phyloP scores from a whole-genome alignment of 169 alveolate species.

The Plasmodium knowlesi region DNA sequence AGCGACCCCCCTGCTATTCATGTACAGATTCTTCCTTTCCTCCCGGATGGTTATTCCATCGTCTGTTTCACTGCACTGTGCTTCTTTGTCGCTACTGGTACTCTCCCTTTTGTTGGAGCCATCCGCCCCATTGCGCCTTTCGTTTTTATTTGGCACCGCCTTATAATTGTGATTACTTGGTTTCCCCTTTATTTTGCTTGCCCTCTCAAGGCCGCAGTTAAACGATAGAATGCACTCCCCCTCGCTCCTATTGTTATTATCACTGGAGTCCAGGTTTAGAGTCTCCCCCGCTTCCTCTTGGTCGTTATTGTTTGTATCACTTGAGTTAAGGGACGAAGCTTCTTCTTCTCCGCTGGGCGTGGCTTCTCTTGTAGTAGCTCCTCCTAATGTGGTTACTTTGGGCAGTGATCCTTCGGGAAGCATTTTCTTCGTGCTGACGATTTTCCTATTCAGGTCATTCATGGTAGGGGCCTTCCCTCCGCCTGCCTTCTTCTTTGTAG shows the following conservation, averaged over 20 bases:
- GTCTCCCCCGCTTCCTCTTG: background rate
- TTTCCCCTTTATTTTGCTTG: background rate
- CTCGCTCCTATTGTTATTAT: background rate
- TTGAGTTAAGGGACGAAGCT: background rate
- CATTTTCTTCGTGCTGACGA: background rate
- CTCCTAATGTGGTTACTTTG: background rate
- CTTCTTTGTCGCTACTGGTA: background rate
- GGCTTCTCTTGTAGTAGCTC: background rate
- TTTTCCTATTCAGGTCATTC: background rate
- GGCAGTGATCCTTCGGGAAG: background rate
- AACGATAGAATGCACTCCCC: background rate
- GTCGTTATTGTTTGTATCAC: slow-evolving; percentile 9
- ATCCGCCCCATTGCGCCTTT: background rate
- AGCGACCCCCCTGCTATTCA: background rate
- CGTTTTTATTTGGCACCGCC: background rate
- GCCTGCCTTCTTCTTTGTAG: background rate
- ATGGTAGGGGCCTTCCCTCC: background rate
- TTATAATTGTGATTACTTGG: background rate
- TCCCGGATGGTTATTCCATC: background rate
- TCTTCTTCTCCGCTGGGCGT: too few species aligned
- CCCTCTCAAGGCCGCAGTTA: background rate
- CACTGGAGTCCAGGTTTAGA: background rate
- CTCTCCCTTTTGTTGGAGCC: background rate
- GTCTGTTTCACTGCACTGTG: background rate
- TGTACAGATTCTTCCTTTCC: background rate